Evolutionary conservation across 176 grass and related monocot species (phyloP).

Genomic region (Guadua angustifolia): DNA sequence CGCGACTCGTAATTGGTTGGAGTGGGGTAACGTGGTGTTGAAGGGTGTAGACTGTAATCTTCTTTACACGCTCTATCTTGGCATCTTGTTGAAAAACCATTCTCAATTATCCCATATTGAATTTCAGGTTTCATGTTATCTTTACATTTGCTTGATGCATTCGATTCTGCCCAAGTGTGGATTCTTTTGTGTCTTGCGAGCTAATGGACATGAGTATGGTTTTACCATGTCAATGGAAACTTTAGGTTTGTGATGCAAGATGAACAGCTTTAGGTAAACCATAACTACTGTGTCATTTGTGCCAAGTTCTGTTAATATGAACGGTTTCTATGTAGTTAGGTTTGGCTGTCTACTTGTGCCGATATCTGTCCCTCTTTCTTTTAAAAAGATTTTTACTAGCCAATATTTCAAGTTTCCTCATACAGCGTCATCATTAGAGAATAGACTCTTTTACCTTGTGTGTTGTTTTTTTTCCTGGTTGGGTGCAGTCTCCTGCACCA

Average conservation of each 20-base stretch:
- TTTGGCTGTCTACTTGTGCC: too few relatives aligned
- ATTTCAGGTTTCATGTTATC: neutral
- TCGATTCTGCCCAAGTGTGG: neutral
- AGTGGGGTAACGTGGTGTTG: neutral
- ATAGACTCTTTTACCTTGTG: too few relatives aligned
- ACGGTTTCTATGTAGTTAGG: too few relatives aligned
- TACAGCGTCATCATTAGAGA: too few relatives aligned
- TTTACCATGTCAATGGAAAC: neutral
- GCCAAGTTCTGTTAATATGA: neutral
- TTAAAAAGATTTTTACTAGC: too few relatives aligned
- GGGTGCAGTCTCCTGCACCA: too few relatives aligned
- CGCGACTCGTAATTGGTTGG: neutral
- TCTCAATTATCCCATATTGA: neutral
- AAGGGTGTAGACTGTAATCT: neutral
- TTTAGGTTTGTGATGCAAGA: neutral
- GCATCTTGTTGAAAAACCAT: neutral
- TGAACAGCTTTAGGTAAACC: too few relatives aligned
- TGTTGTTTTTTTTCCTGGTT: too few relatives aligned
- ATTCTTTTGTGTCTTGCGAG: neutral
- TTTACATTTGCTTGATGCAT: neutral
- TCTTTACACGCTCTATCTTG: neutral
- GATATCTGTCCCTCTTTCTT: too few relatives aligned
- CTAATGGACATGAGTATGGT: neutral
- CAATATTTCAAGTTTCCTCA: too few relatives aligned
- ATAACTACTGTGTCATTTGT: neutral